These are phyloP conservation scores for Suillus brevipes DNA, from an alignment of 768 basidiomycete species.

Conservation along the genomic window DNA sequence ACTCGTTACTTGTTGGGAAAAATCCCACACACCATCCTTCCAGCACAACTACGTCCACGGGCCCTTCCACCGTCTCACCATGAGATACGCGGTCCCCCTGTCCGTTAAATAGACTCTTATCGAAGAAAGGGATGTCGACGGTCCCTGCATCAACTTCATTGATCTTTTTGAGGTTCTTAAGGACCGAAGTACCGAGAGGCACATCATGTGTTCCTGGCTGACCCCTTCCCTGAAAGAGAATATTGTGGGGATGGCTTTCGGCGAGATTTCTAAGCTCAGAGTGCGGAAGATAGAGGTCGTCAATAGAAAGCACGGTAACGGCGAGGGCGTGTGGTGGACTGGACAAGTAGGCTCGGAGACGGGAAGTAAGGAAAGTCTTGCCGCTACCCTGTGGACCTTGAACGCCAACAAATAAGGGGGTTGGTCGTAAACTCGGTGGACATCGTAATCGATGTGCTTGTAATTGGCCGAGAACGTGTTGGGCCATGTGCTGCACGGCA, in stretches of 20 bases:
- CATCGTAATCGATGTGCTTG: conserved; percentile 27
- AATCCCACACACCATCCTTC: conserved; percentile 99
- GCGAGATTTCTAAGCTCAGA: conserved; percentile 58
- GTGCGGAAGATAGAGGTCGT: conserved; percentile 86
- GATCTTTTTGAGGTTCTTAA: conserved; percentile 50
- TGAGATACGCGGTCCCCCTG: conserved; percentile 76
- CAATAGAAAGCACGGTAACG: conserved; percentile 70
- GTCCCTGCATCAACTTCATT: conserved; percentile 23
- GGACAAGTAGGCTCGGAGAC: conserved; percentile 47
- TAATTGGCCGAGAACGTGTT: conserved; percentile 42
- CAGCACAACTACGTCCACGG: conserved; percentile 80
- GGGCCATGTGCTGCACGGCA: conserved; percentile 38
- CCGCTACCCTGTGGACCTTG: conserved; percentile 96
- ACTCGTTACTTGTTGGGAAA: conserved; percentile 52
- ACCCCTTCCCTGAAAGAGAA: conserved; percentile 78
- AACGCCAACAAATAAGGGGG: conserved; percentile 80
- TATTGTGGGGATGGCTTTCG: conserved; percentile 48
- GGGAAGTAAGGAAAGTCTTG: conserved; percentile 77
- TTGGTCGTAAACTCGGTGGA: conserved; percentile 7
- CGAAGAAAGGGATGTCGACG: conserved; percentile 75
- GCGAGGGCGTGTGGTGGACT: conserved; percentile 49
- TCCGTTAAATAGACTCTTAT: conserved; percentile 80
- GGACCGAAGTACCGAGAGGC: conserved; percentile 53
- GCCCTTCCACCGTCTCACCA: conserved; percentile 43
- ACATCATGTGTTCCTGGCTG: conserved; percentile 93